phyloP scores from a whole-genome alignment of 2,329 filamentous ascomycete genomes.

The Ramichloridium luteum region DNA sequence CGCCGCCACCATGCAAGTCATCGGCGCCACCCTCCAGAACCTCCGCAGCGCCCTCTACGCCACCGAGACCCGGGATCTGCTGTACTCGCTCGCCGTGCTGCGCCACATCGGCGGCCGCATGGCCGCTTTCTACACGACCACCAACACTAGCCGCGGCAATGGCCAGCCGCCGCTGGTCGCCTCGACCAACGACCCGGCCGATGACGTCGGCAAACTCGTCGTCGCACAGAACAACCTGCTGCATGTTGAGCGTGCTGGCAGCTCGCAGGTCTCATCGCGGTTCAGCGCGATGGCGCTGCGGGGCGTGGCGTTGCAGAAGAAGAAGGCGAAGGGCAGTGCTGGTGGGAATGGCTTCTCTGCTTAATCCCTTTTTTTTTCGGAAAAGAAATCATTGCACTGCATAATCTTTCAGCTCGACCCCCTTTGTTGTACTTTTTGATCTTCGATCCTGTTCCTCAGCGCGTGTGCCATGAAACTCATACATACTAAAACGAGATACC shows the following conservation, averaged over 20 bases:
- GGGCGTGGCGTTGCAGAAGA: constrained; percentile 28
- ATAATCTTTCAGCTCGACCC: too few relatives aligned
- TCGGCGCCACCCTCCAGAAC: constrained; percentile 52
- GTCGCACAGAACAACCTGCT: constrained; percentile 38
- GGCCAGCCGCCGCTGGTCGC: constrained; percentile 17
- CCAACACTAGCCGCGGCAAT: too few relatives aligned
- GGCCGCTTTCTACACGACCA: constrained; percentile 34
- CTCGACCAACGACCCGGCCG: constrained; percentile 25
- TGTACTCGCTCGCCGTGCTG: constrained; percentile 77
- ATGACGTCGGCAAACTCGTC: constrained; percentile 32
- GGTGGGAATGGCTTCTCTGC: too few relatives aligned
- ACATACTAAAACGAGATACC: too few relatives aligned
- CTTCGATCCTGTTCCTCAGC: too few relatives aligned
- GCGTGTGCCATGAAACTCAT: too few relatives aligned
- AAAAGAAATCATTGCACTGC: too few relatives aligned
- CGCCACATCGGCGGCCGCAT: constrained; percentile 57
- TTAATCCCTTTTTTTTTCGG: too few relatives aligned
- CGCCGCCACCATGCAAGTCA: constrained; percentile 37
- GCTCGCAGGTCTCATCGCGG: constrained; percentile 36
- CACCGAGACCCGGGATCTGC: constrained; percentile 75
- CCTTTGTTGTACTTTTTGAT: too few relatives aligned
- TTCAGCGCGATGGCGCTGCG: constrained; percentile 38
- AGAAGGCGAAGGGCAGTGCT: too few relatives aligned
- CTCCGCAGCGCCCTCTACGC: constrained; percentile 64
- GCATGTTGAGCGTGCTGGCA: constrained; percentile 33